Evolutionary conservation across 306 rosid genomes (phyloP).

Genomic region (Carpinus fangiana): DNA sequence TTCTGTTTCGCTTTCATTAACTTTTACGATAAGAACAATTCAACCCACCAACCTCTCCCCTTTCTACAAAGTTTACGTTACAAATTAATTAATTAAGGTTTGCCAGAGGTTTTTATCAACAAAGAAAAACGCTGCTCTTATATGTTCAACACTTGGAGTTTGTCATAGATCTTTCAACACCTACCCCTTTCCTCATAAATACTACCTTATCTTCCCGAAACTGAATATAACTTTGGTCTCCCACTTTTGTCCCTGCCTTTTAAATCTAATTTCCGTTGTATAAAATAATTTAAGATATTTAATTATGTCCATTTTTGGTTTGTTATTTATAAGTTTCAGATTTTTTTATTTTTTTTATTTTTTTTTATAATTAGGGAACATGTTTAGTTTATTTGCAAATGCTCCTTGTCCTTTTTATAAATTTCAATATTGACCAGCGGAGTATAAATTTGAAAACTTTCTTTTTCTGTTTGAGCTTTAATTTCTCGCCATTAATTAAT

Average conservation of each 20-base stretch:
- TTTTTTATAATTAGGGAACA: background rate
- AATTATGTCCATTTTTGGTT: background rate
- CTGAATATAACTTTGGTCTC: background rate
- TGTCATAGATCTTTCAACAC: background rate
- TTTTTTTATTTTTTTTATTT: too few relatives aligned
- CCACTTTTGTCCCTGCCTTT: background rate
- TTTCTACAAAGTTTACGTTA: conserved; percentile 8
- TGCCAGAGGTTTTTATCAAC: background rate
- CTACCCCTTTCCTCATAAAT: background rate
- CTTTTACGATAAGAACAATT: conserved; percentile 20
- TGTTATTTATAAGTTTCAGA: background rate
- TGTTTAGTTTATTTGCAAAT: background rate
- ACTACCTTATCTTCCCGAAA: background rate
- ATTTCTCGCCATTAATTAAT: too few relatives aligned
- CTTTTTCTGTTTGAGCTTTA: too few relatives aligned
- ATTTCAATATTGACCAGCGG: background rate
- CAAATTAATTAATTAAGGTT: background rate
- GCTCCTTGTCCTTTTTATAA: background rate
- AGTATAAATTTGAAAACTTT: background rate
- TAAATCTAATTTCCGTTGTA: background rate
- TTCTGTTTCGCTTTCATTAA: background rate
- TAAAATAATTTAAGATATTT: background rate
- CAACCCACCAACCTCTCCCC: background rate
- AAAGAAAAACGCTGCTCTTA: background rate
- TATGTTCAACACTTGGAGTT: background rate